phyloP scores from a whole-genome alignment of 306 rosid species.

The Quercus wislizeni region DNA sequence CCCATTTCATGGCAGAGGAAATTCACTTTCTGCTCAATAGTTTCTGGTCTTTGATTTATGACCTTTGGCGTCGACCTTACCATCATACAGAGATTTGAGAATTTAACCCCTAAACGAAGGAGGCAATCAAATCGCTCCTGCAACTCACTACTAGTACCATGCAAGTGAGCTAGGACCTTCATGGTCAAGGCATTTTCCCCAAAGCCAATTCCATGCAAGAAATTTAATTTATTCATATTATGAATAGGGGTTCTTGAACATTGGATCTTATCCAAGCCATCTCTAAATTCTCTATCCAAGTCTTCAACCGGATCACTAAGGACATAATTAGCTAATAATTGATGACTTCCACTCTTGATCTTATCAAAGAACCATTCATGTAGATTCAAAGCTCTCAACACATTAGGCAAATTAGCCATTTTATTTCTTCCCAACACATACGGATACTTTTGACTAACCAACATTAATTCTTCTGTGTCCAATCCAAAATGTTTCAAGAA shows the following conservation, averaged over 20 bases:
- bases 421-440: slow-evolving; percentile 58
- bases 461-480: slow-evolving; percentile 19
- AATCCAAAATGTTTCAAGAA: slow-evolving; percentile 60
- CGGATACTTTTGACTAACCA: slow-evolving; percentile 33
- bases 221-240: slow-evolving; percentile 54
- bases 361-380: slow-evolving; percentile 60
- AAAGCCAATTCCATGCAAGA: slow-evolving; percentile 67
- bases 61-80: slow-evolving; percentile 44
- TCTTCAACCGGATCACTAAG: slow-evolving; percentile 38
- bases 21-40: slow-evolving; percentile 48
- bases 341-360: slow-evolving; percentile 48
- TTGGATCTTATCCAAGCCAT: slow-evolving; percentile 38
- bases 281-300: slow-evolving; percentile 27
- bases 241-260: slow-evolving; percentile 38
- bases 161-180: slow-evolving; percentile 39
- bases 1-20: slow-evolving; percentile 59
- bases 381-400: slow-evolving; percentile 67
- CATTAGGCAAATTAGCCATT: slow-evolving; percentile 63
- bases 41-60: slow-evolving; percentile 59
- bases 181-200: slow-evolving; percentile 72
- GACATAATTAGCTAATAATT: slow-evolving; percentile 42
- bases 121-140: slow-evolving; percentile 60
- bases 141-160: slow-evolving; percentile 48
- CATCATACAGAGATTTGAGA: slow-evolving; percentile 55
- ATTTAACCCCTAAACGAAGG: slow-evolving; percentile 50